Evolutionary conservation across 2,329 filamentous ascomycete species (phyloP).

Genomic region (Colletotrichum scovillei): DNA sequence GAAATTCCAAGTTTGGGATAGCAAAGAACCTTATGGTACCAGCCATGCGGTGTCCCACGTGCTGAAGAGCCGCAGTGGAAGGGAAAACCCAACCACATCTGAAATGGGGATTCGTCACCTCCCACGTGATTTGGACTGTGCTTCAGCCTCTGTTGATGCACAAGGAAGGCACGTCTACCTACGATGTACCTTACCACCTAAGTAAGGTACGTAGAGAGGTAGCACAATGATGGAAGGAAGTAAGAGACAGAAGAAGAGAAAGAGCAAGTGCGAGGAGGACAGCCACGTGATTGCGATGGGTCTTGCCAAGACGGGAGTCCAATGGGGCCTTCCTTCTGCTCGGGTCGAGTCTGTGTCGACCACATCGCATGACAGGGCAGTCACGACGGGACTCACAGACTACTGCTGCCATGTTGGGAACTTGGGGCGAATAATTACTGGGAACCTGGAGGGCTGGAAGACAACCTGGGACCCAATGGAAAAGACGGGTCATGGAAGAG

Average conservation of each 20-base stretch:
- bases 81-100: conserved; percentile 25
- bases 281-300: conserved; percentile 12
- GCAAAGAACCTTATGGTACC: background rate
- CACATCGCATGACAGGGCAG: background rate
- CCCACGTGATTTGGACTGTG: conserved; percentile 1
- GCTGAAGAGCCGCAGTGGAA: conserved; percentile 12
- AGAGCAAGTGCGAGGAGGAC: background rate
- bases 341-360: conserved; percentile 3
- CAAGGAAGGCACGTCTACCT: background rate
- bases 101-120: conserved; percentile 30
- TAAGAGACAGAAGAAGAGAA: background rate
- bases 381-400: background rate
- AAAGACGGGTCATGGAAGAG: background rate
- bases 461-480: too few relatives aligned
- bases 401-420: background rate
- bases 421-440: background rate
- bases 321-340: conserved; percentile 13
- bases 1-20: background rate
- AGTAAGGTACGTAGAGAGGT: too few relatives aligned
- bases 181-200: too few relatives aligned
- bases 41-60: background rate
- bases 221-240: background rate
- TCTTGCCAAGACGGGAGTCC: conserved; percentile 28
- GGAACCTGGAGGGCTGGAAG: too few relatives aligned
- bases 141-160: background rate